A percentile compares a stretch with the other conserved stretches of the same genome.
Conservation (phyloP, 176 grass and related monocot species). For the Thalia dealbata region DNA sequence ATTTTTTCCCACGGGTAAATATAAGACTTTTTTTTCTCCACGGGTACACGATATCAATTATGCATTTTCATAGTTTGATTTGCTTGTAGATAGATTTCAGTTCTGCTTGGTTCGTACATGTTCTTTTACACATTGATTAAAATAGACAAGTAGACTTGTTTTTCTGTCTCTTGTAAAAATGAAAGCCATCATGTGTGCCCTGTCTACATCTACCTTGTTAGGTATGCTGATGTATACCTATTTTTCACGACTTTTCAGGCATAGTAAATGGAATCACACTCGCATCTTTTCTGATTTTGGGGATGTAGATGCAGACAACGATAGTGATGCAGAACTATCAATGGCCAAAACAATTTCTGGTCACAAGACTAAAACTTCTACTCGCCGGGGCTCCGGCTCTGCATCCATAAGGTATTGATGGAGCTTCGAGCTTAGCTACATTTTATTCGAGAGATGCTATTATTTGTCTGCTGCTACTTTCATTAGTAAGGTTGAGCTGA, state of each 20-base stretch:
- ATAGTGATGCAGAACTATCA: slow-evolving; percentile 19
- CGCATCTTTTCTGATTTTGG: slow-evolving; percentile 88
- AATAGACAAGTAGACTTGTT: too few relatives aligned
- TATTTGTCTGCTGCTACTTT: too few relatives aligned
- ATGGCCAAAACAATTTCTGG: slow-evolving; percentile 16
- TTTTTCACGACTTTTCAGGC: slow-evolving; percentile 36
- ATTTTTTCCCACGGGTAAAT: not conserved
- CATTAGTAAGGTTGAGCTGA: too few relatives aligned
- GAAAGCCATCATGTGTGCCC: too few relatives aligned
- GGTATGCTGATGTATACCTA: not conserved
- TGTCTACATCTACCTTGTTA: not conserved
- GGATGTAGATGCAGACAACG: slow-evolving; percentile 48
- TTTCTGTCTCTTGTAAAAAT: too few relatives aligned
- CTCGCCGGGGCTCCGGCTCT: slow-evolving; percentile 35
- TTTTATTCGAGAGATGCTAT: slow-evolving; percentile 15
- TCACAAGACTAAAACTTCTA: slow-evolving; percentile 27
- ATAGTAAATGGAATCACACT: slow-evolving; percentile 90
- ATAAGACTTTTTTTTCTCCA: not conserved
- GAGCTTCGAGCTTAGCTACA: not conserved
- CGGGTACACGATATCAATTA: not conserved
- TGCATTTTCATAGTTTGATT: too few relatives aligned
- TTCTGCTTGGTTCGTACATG: too few relatives aligned
- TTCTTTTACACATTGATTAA: too few relatives aligned
- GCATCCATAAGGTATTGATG: slow-evolving; percentile 47
- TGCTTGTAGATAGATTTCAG: too few relatives aligned